Evolutionary conservation across 169 alveolate genomes (phyloP).

Genomic region (Plasmodium gaboni): DNA sequence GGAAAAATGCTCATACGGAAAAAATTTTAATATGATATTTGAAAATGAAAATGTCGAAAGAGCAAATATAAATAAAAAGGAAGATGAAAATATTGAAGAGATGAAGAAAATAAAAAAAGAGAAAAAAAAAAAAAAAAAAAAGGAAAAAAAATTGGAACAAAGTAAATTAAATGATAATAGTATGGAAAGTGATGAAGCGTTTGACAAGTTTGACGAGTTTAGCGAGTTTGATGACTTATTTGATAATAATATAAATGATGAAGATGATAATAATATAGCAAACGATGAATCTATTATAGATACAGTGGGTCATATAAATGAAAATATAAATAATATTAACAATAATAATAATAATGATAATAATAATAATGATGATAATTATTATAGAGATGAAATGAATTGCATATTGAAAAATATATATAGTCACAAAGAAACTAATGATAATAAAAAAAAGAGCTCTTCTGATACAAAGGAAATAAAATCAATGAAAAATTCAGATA

Average conservation of each 20-base stretch:
- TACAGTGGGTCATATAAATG: not conserved
- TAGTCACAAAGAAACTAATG: not conserved
- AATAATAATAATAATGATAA: not conserved
- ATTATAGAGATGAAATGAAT: slow-evolving; percentile 44
- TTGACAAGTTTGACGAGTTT: slow-evolving; percentile 30
- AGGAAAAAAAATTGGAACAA: slow-evolving; percentile 21
- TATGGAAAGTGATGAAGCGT: not conserved
- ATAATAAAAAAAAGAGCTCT: not conserved
- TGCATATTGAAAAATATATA: slow-evolving; percentile 31
- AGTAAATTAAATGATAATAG: no score
- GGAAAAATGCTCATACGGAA: not conserved
- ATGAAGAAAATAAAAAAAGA: not conserved
- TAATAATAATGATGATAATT: not conserved
- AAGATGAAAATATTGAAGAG: not conserved
- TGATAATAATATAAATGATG: not conserved
- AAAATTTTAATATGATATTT: not conserved
- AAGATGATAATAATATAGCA: not conserved
- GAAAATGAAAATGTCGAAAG: not conserved
- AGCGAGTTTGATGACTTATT: slow-evolving; percentile 67
- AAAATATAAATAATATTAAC: not conserved
- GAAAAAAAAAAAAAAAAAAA: slow-evolving; percentile 13
- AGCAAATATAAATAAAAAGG: not conserved
- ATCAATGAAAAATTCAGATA: not conserved
- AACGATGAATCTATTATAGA: slow-evolving; percentile 3
- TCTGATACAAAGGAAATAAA: not conserved